Base-by-base conservation (phyloP, 2,329 filamentous ascomycete species). In the Exophiala xenobiotica region DNA sequence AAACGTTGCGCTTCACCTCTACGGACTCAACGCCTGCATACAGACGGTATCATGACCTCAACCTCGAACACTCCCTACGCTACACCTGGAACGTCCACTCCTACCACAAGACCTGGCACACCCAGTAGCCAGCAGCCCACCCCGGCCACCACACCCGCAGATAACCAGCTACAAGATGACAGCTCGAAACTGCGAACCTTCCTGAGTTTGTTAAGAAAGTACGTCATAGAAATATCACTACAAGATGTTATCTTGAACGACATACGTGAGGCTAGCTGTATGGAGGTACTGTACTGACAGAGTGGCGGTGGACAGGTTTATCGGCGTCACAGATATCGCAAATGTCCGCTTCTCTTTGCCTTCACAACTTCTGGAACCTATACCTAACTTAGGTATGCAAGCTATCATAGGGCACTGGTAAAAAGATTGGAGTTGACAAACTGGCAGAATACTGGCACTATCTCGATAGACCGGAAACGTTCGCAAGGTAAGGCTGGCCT, bases 401-500 rank as follows among this genome's bases (percentile, higher is more conserved):
- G 14, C 22, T 22, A 6, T 22, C 5, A 19, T 22, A 9, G 16
- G 27, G 18, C 22, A 18, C 14, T 5, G 12, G 6, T 14, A 37
- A 37, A 39, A 42, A 26, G 14, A 19, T 2, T 37, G 35, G 45
- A 41, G 59, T 44, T 65, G 52, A 46, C 18, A 24, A 27, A 7
- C 29, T 44, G n/a, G 46, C 63, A 83, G 93, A 99, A 75, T 99
- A 97, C 74, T 99, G 93, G 93, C 95, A 95, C 66, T 99, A 99
- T 67, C 79, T 99, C 68, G 93, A 99, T 71, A 83, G 90, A 62
- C 92, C 92, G 18, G 95, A 95, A 70, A 89, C 91, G 41, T 96
- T 99, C 67, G 80, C 81, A 57, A 81, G 77, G 79, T 81, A 61
- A 64, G 73, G 58, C 56, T 50, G 49, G 19, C 37, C 51, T 40